Conservation (phyloP, 2,329 filamentous ascomycete species). For the Penicillium sp. region DNA sequence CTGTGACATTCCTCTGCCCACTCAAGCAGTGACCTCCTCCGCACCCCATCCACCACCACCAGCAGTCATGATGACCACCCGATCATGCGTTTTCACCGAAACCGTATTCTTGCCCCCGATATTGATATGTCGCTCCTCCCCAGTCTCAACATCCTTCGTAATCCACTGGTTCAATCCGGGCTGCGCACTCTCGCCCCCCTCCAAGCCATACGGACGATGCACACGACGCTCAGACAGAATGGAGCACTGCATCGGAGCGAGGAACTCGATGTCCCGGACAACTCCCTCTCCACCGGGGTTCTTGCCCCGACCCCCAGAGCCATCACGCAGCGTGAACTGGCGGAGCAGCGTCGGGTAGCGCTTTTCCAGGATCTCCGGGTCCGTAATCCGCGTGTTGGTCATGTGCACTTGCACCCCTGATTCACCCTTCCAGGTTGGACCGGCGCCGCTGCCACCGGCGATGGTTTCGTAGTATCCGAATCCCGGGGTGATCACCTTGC, state of each 20-base stretch:
- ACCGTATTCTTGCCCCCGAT: constrained; percentile 66
- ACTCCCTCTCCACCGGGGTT: constrained; percentile 76
- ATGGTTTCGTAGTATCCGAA: constrained; percentile 92
- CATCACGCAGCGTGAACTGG: constrained; percentile 68
- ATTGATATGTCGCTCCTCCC: constrained; percentile 57
- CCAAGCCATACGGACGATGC: constrained; percentile 77
- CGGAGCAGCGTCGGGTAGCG: constrained; percentile 75
- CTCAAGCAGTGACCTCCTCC: constrained; percentile 11
- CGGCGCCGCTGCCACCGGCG: constrained; percentile 76
- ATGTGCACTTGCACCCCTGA: constrained; percentile 80
- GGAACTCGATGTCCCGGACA: constrained; percentile 80
- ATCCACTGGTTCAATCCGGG: constrained; percentile 89
- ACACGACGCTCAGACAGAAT: constrained; percentile 78
- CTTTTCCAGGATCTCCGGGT: constrained; percentile 79
- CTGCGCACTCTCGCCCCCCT: constrained; percentile 75
- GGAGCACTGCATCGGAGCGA: constrained; percentile 75
- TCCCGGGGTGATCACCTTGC: constrained; percentile 61
- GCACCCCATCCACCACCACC: constrained; percentile 50
- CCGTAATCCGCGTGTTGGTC: constrained; percentile 86
- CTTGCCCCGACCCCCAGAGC: constrained; percentile 67
- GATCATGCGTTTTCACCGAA: constrained; percentile 60
- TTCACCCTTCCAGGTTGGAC: constrained; percentile 73
- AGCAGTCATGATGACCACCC: constrained; percentile 63
- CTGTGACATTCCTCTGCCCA: neutral
- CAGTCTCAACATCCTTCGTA: constrained; percentile 64